These are phyloP conservation scores for Fusarium sp. DNA, from an alignment of 2,329 filamentous ascomycete species.

Conservation along the genomic window DNA sequence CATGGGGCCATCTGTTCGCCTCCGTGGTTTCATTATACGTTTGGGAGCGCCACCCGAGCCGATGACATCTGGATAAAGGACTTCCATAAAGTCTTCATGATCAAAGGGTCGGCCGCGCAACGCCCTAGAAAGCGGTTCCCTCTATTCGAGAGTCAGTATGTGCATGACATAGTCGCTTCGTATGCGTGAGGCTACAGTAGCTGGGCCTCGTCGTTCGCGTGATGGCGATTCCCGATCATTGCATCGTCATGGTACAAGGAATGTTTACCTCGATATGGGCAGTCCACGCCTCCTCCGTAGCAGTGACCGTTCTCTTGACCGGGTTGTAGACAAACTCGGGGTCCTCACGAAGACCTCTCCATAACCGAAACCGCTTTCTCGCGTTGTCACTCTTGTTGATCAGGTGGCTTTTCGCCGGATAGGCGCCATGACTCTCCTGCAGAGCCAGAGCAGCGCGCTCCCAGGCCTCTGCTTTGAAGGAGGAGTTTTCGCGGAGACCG, in stretches of 20 bases:
- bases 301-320: slow-evolving; percentile 60
- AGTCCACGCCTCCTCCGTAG: slow-evolving; percentile 65
- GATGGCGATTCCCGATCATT: background rate
- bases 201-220: slow-evolving; percentile 5
- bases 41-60: slow-evolving; percentile 68
- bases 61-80: slow-evolving; percentile 68
- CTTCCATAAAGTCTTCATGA: slow-evolving; percentile 68
- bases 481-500: slow-evolving; percentile 65
- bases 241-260: slow-evolving; percentile 5
- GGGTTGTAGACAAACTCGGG: slow-evolving; percentile 65
- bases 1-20: slow-evolving; percentile 57
- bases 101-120: slow-evolving; percentile 67
- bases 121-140: slow-evolving; percentile 66
- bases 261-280: slow-evolving; percentile 64
- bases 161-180: background rate
- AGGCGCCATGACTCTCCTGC: slow-evolving; percentile 64
- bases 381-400: slow-evolving; percentile 73
- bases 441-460: slow-evolving; percentile 64
- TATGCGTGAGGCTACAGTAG: background rate
- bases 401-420: slow-evolving; percentile 67
- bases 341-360: slow-evolving; percentile 66
- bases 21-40: slow-evolving; percentile 64
- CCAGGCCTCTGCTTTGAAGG: slow-evolving; percentile 70
- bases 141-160: slow-evolving; percentile 50
- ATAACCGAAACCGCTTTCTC: slow-evolving; percentile 69